Evolutionary conservation across 2,329 filamentous ascomycete genomes (phyloP).

Genomic region (Chrysosporium queenslandicum): DNA sequence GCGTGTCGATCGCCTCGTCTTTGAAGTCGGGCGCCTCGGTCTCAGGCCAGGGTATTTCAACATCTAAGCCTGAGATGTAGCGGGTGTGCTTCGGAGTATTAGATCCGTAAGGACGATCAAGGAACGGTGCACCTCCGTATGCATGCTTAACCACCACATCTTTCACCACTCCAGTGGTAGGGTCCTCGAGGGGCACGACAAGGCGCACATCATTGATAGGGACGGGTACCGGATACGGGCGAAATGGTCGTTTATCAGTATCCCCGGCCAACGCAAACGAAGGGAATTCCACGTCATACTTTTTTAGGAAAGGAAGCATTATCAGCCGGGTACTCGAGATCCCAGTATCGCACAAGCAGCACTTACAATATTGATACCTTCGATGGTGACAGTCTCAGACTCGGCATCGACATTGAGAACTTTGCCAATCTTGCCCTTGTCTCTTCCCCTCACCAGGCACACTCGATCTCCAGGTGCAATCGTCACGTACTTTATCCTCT

Average conservation of each 20-base stretch:
- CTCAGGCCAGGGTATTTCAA: constrained; percentile 67
- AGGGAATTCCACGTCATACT: constrained; percentile 38
- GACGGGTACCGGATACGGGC: constrained; percentile 47
- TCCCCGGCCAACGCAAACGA: constrained; percentile 28
- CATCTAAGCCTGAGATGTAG: constrained; percentile 60
- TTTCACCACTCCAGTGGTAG: constrained; percentile 51
- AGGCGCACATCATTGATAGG: constrained; percentile 67
- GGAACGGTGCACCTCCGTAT: constrained; percentile 42
- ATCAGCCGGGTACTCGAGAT: not conserved
- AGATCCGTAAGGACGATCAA: constrained; percentile 43
- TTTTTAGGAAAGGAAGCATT: not conserved
- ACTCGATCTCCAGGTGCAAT: constrained; percentile 66
- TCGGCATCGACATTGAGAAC: constrained; percentile 49
- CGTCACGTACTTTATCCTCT: constrained; percentile 45
- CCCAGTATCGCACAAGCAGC: not conserved
- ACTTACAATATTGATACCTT: constrained; percentile 55
- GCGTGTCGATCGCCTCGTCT: constrained; percentile 58
- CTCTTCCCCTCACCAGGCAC: constrained; percentile 64
- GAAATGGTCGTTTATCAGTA: constrained; percentile 34
- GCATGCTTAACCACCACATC: constrained; percentile 72
- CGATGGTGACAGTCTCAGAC: constrained; percentile 51
- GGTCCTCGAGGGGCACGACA: constrained; percentile 63
- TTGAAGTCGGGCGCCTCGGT: constrained; percentile 41
- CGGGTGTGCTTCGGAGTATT: constrained; percentile 34
- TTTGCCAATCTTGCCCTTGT: constrained; percentile 74